These are phyloP conservation scores for Lathyrus tuberosus DNA, from an alignment of 306 rosid species.

Conservation along the genomic window DNA sequence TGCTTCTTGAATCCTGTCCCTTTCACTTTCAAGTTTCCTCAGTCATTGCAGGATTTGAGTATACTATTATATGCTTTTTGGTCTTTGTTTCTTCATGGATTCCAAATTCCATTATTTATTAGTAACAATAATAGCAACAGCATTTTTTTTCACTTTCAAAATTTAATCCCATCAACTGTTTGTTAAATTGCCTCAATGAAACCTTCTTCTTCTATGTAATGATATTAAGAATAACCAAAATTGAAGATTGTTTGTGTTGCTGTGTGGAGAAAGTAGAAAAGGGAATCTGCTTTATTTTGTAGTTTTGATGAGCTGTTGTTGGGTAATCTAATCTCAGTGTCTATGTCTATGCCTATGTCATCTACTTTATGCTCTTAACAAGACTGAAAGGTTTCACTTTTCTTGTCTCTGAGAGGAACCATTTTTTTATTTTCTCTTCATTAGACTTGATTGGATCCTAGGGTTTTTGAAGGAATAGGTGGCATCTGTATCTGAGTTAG, in stretches of 20 bases:
- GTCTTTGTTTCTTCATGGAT: slow-evolving; percentile 48
- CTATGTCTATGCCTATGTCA: slow-evolving; percentile 42
- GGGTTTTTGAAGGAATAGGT: slow-evolving; percentile 55
- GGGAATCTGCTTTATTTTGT: slow-evolving; percentile 92
- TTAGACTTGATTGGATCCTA: slow-evolving; percentile 51
- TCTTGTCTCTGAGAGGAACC: slow-evolving; percentile 66
- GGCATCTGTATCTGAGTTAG: slow-evolving; percentile 49
- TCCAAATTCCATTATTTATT: slow-evolving; percentile 51
- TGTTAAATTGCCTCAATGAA: slow-evolving; percentile 1
- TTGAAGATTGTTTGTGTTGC: slow-evolving; percentile 49
- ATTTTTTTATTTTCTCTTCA: slow-evolving; percentile 48
- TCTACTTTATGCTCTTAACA: slow-evolving; percentile 89
- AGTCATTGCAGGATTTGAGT: slow-evolving; percentile 53
- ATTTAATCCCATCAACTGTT: slow-evolving; percentile 9
- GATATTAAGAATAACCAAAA: slow-evolving; percentile 30
- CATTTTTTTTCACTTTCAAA: slow-evolving; percentile 13
- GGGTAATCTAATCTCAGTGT: slow-evolving; percentile 61
- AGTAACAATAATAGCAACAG: neutral
- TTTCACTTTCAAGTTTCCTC: slow-evolving; percentile 51
- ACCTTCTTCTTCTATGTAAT: neutral
- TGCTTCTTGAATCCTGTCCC: slow-evolving; percentile 47
- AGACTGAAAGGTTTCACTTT: slow-evolving; percentile 96
- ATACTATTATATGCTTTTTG: slow-evolving; percentile 50
- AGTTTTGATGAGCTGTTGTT: slow-evolving; percentile 85
- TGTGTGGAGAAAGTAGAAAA: slow-evolving; percentile 61